Evolutionary conservation across 2,329 filamentous ascomycete species (phyloP), one percentile per base, ranked within the genome.

Genomic region (Sporothrix brasiliensis): DNA sequence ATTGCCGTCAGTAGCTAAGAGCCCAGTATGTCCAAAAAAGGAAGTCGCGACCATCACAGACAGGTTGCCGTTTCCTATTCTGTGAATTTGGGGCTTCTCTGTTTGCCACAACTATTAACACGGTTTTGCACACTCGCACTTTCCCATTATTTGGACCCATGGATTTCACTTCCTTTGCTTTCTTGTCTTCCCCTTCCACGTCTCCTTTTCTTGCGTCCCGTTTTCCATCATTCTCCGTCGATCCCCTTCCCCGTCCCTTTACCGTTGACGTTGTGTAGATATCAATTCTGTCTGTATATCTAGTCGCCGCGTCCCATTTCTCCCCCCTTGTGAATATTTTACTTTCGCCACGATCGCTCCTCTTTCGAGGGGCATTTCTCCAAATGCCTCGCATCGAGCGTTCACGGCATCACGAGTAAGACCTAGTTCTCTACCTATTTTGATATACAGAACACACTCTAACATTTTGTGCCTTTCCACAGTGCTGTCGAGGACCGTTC

Each of bases 361-460:
- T 58, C 58, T 19, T 39, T 19, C 21, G 24, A 4, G 60, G 2
- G 10, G 16, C 61, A 5, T 52, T 24, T 6, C 5, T 50, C 39
- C 27, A 56, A 7, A 69, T 71, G 69, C 50, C 56, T 19, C 27
- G 13, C n/a, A 58, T 54, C 14, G 39, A 60, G 5, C 13, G 58
- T 19, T 52, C 65, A 11, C 65, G 69, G 66, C 69, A 52, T 44
- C 49, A 71, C 50, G 66, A 65, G 69, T 71, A 65, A 58, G 69
- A 39, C 11, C 13, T 16, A 11, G 14, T 2, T 44, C 41, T 16
- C 11, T 44, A 4, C 11, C 3, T 44, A 13, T 4, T 4, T 9
- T 44, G 5, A 10, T 63, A 3, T 50, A 1, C 24, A 21, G 53
- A 13, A 52, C 27, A 44, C 41, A 54, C 13, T n/a, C 61, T 58